These are phyloP conservation scores for Capillidium heterosporum DNA, from an alignment of 371 early-diverging fungal species.

Conservation along the genomic window DNA sequence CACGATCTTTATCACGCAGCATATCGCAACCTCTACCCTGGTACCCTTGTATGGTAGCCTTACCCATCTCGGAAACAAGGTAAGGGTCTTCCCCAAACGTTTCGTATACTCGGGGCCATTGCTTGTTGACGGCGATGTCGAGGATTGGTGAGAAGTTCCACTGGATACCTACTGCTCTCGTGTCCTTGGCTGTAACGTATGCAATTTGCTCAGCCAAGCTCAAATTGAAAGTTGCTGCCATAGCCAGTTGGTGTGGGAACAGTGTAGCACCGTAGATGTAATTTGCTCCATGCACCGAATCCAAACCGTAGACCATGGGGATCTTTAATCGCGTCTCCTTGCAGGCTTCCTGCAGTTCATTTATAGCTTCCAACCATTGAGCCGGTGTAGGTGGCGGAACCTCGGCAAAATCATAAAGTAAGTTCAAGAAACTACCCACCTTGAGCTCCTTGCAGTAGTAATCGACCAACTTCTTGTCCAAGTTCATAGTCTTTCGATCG, in stretches of 20 bases:
- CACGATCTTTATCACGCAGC: constrained; percentile 10
- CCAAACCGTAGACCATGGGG: constrained; percentile 25
- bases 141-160: constrained; percentile 47
- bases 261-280: constrained; percentile 28
- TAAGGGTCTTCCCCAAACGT: constrained; percentile 31
- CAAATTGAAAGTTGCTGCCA: constrained; percentile 25
- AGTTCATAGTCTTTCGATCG: constrained; percentile 10
- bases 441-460: constrained; percentile 9
- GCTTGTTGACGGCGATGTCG: constrained; percentile 39
- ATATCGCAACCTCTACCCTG: constrained; percentile 44
- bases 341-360: not conserved
- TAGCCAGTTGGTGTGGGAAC: constrained; percentile 22
- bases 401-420: not conserved
- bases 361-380: not conserved
- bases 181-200: constrained; percentile 26
- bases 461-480: constrained; percentile 16
- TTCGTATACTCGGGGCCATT: constrained; percentile 49
- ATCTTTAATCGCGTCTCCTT: constrained; percentile 8
- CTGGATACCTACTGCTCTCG: constrained; percentile 24
- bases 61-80: constrained; percentile 28
- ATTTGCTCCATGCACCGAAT: constrained; percentile 47
- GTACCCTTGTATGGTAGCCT: constrained; percentile 28
- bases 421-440: constrained; percentile 1
- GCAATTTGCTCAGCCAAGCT: constrained; percentile 18
- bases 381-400: not conserved